Base-by-base conservation (phyloP, 192 early-diverging fungal species). In the Thamnidium elegans region DNA sequence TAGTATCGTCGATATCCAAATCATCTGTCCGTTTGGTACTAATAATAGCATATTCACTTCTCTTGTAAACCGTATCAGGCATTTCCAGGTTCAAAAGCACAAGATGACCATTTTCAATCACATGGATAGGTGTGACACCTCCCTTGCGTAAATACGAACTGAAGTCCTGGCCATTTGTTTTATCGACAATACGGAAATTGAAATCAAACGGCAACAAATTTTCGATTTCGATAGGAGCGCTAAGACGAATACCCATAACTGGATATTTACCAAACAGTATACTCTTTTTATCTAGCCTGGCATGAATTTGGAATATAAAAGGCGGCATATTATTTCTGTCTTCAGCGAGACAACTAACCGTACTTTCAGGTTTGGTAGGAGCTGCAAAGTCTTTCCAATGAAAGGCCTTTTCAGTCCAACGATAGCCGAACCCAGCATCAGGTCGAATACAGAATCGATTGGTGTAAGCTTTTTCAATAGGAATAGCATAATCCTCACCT, bases 141-240 rank as follows among this genome's bases (percentile, higher is more conserved):
- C 92, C 92, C 50, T 89, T 84, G 10, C 78, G 63, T 63, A 99
- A 63, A 31, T 74, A 67, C 4, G 86, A 86, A 4, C 78, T 73
- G 71, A 86, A 85, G 54, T 92, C 82, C 70, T 94, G 88, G 17
- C 77, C 69, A 2, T 81, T 81, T 11, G 83, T 81, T 61, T 88
- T 87, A 69, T 95, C 94, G 52, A 86, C 74, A 11, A 99, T 82
- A n/a, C 77, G 78, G 55, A 92, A 92, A 17, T 84, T 80, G 67
- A 94, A 78, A 58, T 93, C 84, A 70, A 90, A 97, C 0, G 97
- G 97, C 32, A 99, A 76, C 20, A 98, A 76, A 65, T 99, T 99
- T 79, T 99, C 97, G 30, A 99, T 81, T 77, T 93, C 90, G 11
- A 93, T 78, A 13, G 91, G 91, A 30, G 89, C 85, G 46, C 83